Percentiles rank a stretch among this genome's conserved stretches.
Conservation (phyloP, 2,329 filamentous ascomycete species). For the Curvularia verruculosa region DNA sequence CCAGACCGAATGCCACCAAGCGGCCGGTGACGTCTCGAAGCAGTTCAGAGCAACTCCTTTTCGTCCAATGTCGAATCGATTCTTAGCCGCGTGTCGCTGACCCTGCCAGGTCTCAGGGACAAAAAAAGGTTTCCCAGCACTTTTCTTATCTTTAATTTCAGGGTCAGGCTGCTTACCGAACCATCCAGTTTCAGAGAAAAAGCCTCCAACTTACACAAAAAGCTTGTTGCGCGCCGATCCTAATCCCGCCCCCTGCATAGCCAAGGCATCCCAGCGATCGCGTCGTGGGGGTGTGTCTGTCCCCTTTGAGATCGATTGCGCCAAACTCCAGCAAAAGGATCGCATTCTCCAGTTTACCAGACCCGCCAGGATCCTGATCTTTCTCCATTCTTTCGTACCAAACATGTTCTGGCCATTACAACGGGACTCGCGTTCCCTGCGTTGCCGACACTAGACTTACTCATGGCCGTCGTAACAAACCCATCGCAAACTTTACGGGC, state of each 20-base stretch:
- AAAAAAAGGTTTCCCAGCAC: background rate
- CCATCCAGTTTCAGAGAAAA: slow-evolving; percentile 16
- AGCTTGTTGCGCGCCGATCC: slow-evolving; percentile 21
- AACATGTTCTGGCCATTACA: slow-evolving; percentile 9
- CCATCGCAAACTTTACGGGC: background rate
- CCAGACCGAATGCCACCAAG: background rate
- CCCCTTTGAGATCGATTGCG: slow-evolving; percentile 5
- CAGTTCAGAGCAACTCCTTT: background rate
- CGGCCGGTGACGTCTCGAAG: background rate
- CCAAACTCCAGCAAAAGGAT: slow-evolving; percentile 7
- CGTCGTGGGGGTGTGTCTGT: slow-evolving; percentile 16
- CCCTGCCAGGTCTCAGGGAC: background rate
- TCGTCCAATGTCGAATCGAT: background rate
- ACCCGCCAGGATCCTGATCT: slow-evolving; percentile 15
- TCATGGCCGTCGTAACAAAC: slow-evolving; percentile 2
- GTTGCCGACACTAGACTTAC: slow-evolving; percentile 1
- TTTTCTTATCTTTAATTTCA: slow-evolving; percentile 17
- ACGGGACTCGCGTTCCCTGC: slow-evolving; percentile 6
- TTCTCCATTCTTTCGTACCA: slow-evolving; percentile 20
- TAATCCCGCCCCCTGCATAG: slow-evolving; percentile 22
- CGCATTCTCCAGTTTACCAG: slow-evolving; percentile 8
- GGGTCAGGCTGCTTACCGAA: slow-evolving; percentile 15
- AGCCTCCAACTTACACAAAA: slow-evolving; percentile 9
- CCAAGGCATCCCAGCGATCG: slow-evolving; percentile 10
- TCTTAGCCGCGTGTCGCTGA: background rate